phyloP scores from a whole-genome alignment of 2,329 filamentous ascomycete species.

The Colletotrichum graminicola region DNA sequence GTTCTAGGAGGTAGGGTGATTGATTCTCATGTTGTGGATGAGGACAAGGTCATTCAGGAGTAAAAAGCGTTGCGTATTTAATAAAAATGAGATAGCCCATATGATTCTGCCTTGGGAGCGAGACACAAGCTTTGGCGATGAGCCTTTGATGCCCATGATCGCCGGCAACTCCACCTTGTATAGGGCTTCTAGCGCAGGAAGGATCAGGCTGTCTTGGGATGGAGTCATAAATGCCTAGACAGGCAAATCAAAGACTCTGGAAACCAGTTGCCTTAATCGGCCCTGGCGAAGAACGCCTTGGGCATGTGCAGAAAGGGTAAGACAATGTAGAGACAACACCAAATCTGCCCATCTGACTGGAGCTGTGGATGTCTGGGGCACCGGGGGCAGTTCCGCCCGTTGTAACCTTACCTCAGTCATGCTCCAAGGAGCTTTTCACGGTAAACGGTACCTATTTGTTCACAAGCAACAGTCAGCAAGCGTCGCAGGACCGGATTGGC shows the following conservation, averaged over 20 bases:
- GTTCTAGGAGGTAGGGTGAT: not conserved
- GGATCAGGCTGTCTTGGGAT: conserved; percentile 1
- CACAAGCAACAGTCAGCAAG: too few species aligned
- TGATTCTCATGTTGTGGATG: not conserved
- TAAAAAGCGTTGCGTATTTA: not conserved
- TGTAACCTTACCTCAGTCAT: not conserved
- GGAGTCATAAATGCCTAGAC: not conserved
- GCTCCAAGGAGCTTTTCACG: not conserved
- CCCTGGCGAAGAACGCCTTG: not conserved
- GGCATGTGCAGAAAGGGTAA: not conserved
- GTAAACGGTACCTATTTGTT: too few species aligned
- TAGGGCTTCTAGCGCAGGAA: conserved; percentile 29
- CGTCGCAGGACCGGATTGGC: not conserved
- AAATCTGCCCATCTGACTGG: not conserved
- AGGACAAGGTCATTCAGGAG: not conserved
- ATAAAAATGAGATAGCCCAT: not conserved
- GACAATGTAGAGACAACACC: not conserved
- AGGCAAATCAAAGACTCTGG: not conserved
- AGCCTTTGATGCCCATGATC: not conserved
- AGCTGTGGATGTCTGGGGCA: not conserved
- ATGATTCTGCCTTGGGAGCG: not conserved
- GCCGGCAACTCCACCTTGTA: conserved; percentile 22
- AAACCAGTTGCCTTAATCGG: not conserved
- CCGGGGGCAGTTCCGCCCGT: not conserved
- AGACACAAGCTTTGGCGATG: not conserved